Conservation (phyloP, 2,329 filamentous ascomycete species). For the Arachnomyces sp. region DNA sequence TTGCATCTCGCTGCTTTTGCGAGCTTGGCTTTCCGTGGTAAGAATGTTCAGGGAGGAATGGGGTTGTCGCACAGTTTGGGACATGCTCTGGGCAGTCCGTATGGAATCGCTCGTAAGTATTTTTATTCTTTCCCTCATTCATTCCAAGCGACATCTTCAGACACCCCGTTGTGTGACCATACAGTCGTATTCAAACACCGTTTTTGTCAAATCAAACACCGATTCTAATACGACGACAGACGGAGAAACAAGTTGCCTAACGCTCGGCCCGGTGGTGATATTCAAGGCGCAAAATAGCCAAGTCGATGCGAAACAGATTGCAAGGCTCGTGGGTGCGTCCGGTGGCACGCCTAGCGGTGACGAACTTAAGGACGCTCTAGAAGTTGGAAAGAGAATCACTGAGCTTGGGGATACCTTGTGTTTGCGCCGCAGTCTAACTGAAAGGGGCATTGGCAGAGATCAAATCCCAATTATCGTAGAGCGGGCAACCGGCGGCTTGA, state of each 20-base stretch:
- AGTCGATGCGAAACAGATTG: slow-evolving; percentile 5
- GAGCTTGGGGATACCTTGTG: slow-evolving; percentile 16
- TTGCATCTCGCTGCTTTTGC: slow-evolving; percentile 48
- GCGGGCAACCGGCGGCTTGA: slow-evolving; percentile 15
- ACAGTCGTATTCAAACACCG: no score
- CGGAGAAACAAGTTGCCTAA: slow-evolving; percentile 5
- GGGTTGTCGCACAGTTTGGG: slow-evolving; percentile 42
- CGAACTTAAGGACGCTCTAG: neutral
- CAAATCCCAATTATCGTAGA: slow-evolving; percentile 15
- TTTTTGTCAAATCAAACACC: no score
- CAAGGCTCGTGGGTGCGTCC: neutral
- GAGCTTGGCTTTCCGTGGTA: slow-evolving; percentile 43
- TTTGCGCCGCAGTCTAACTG: slow-evolving; percentile 15
- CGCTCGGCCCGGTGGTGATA: slow-evolving; percentile 1
- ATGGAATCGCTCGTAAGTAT: slow-evolving; percentile 32
- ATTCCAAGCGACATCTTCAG: no score
- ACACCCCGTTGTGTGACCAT: neutral
- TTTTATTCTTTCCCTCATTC: slow-evolving; percentile 35
- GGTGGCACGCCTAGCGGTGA: neutral
- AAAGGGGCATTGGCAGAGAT: slow-evolving; percentile 16
- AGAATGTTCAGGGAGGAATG: slow-evolving; percentile 44
- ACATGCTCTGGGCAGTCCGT: slow-evolving; percentile 49
- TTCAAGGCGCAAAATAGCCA: slow-evolving; percentile 3
- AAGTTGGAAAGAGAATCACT: slow-evolving; percentile 13
- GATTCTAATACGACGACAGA: slow-evolving; percentile 8